Conservation (phyloP, 2,329 filamentous ascomycete genomes). For the Aspergillus sojae region DNA sequence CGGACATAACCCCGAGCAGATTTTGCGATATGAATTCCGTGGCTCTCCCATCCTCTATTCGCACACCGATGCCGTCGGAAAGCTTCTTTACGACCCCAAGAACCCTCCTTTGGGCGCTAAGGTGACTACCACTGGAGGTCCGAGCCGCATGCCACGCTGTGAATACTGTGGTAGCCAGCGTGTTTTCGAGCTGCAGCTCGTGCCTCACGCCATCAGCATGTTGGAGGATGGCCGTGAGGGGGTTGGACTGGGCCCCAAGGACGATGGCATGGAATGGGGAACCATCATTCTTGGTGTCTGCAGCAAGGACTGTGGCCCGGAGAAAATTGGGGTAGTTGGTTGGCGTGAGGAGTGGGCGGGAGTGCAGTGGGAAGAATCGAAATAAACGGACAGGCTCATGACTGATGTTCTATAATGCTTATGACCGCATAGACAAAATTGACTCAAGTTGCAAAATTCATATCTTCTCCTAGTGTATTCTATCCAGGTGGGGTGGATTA, state of each 20-base stretch:
- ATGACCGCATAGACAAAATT: slow-evolving; percentile 17
- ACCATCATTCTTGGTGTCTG: slow-evolving; percentile 89
- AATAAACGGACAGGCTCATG: slow-evolving; percentile 14
- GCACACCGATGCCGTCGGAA: slow-evolving; percentile 73
- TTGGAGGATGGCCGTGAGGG: slow-evolving; percentile 72
- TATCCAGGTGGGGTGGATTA: background rate
- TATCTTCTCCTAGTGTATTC: background rate
- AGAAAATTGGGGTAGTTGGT: slow-evolving; percentile 64
- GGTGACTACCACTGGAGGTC: slow-evolving; percentile 30
- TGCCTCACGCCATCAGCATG: slow-evolving; percentile 85
- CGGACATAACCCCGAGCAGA: slow-evolving; percentile 79
- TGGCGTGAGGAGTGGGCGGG: slow-evolving; percentile 97
- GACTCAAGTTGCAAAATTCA: background rate
- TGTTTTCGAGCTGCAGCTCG: slow-evolving; percentile 89
- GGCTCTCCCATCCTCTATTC: slow-evolving; percentile 79
- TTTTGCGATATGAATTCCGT: slow-evolving; percentile 76
- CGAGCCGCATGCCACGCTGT: slow-evolving; percentile 69
- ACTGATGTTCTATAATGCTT: slow-evolving; percentile 21
- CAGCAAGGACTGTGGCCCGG: slow-evolving; percentile 72
- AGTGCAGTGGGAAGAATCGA: slow-evolving; percentile 89
- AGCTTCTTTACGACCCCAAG: slow-evolving; percentile 52
- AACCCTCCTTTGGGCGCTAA: slow-evolving; percentile 22
- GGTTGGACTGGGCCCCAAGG: slow-evolving; percentile 59
- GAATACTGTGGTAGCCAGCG: slow-evolving; percentile 72
- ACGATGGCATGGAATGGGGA: slow-evolving; percentile 97